These are phyloP conservation scores for Rugosomyces carneus DNA, from an alignment of 1,284 basidiomycete genomes.

Conservation along the genomic window DNA sequence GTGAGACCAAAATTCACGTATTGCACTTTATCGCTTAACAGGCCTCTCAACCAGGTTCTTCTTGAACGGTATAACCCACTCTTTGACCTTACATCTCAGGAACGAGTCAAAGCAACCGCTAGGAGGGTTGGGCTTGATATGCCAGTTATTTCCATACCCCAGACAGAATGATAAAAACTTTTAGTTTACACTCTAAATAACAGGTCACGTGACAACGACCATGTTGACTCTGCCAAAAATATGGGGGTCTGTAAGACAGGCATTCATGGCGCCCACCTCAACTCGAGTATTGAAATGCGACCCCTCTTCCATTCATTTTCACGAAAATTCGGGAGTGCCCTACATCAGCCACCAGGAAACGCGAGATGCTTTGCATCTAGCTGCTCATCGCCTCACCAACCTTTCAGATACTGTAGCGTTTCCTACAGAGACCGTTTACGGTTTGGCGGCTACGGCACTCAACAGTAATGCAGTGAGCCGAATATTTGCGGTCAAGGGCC, in stretches of 20 bases:
- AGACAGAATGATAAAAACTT: slow-evolving; percentile 4
- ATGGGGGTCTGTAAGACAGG: slow-evolving; percentile 22
- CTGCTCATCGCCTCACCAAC: slow-evolving; percentile 41
- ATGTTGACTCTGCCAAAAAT: slow-evolving; percentile 15
- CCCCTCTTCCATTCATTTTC: slow-evolving; percentile 48
- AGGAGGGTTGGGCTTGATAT: slow-evolving; percentile 80
- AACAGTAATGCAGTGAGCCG: slow-evolving; percentile 56
- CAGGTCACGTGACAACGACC: slow-evolving; percentile 18
- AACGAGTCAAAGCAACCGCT: slow-evolving; percentile 79
- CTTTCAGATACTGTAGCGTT: slow-evolving; percentile 68
- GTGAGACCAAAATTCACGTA: slow-evolving; percentile 19
- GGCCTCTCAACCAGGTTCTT: slow-evolving; percentile 42
- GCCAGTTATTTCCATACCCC: slow-evolving; percentile 35
- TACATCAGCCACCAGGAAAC: slow-evolving; percentile 40
- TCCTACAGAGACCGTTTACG: slow-evolving; percentile 98
- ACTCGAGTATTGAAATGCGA: slow-evolving; percentile 51
- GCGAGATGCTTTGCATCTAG: slow-evolving; percentile 38
- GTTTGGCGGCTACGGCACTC: slow-evolving; percentile 85
- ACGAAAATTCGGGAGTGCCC: slow-evolving; percentile 31
- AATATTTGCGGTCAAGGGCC: slow-evolving; percentile 89
- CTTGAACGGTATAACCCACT: slow-evolving; percentile 85
- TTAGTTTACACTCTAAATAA: slow-evolving; percentile 9
- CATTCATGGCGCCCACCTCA: slow-evolving; percentile 23
- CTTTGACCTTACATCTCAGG: slow-evolving; percentile 70
- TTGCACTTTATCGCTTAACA: not conserved